These are phyloP conservation scores for Saccharomycopsis olivae DNA, from an alignment of 805 yeast species.

Conservation along the genomic window DNA sequence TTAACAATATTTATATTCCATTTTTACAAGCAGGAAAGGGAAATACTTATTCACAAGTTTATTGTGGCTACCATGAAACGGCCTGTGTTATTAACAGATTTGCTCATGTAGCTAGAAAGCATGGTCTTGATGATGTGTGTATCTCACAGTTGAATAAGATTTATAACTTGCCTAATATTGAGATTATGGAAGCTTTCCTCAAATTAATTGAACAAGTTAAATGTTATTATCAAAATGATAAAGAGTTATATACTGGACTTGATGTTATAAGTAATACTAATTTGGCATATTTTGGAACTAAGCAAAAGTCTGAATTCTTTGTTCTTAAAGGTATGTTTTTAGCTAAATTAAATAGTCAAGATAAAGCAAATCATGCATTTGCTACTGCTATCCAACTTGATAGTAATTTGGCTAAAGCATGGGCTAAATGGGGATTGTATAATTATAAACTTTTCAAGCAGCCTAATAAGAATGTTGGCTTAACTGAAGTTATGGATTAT, in stretches of 20 bases:
- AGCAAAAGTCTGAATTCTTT: slow-evolving; percentile 96
- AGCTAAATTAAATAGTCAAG: slow-evolving; percentile 80
- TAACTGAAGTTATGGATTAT: slow-evolving; percentile 40
- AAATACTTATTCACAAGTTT: slow-evolving; percentile 84
- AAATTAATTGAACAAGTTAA: slow-evolving; percentile 95
- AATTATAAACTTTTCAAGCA: slow-evolving; percentile 73
- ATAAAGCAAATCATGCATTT: slow-evolving; percentile 95
- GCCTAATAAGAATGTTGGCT: not conserved
- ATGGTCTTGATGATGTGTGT: slow-evolving; percentile 94
- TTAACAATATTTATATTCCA: slow-evolving; percentile 89
- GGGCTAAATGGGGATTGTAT: slow-evolving; percentile 99
- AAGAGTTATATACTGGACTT: slow-evolving; percentile 86
- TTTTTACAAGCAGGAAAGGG: slow-evolving; percentile 65
- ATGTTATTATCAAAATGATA: slow-evolving; percentile 88
- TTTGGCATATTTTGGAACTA: slow-evolving; percentile 90
- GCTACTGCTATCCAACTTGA: slow-evolving; percentile 97
- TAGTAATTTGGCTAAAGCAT: slow-evolving; percentile 87
- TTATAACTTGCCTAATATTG: slow-evolving; percentile 92
- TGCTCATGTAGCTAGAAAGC: slow-evolving; percentile 97
- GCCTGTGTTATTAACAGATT: slow-evolving; percentile 98
- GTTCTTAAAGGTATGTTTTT: slow-evolving; percentile 97
- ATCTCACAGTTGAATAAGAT: slow-evolving; percentile 85
- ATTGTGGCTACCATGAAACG: slow-evolving; percentile 95
- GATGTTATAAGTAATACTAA: slow-evolving; percentile 97
- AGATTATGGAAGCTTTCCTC: slow-evolving; percentile 94